phyloP scores from a whole-genome alignment of 495 filamentous ascomycete genomes.

The Penicillium ochrochloron region DNA sequence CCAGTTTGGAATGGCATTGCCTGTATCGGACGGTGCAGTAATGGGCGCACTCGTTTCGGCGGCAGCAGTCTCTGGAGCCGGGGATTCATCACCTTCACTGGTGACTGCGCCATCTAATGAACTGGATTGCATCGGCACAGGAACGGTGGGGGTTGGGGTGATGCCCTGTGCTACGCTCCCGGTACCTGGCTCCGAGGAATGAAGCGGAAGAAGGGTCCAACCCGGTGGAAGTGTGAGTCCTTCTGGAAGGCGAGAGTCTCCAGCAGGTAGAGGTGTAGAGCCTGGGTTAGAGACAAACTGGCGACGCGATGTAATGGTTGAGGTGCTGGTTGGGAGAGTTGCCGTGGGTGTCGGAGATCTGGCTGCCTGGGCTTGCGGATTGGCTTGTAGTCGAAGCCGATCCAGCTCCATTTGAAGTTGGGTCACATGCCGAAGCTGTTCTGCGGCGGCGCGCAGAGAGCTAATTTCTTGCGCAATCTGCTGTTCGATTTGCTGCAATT shows the following conservation, averaged over 20 bases:
- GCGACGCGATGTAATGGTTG: conserved; percentile 29
- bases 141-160: conserved; percentile 15
- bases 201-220: conserved; percentile 74
- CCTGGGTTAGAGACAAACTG: conserved; percentile 41
- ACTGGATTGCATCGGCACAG: conserved; percentile 12
- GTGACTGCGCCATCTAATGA: neutral
- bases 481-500: conserved; percentile 66
- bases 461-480: conserved; percentile 69
- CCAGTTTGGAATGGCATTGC: conserved; percentile 23
- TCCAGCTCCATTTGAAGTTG: conserved; percentile 67
- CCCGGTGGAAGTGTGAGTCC: conserved; percentile 75
- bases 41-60: neutral
- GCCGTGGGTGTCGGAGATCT: conserved; percentile 24
- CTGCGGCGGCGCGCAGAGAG: conserved; percentile 54
- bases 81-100: neutral
- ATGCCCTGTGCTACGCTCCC: conserved; percentile 11
- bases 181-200: conserved; percentile 46
- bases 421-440: conserved; percentile 60
- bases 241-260: conserved; percentile 70
- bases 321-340: conserved; percentile 24
- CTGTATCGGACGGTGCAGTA: neutral
- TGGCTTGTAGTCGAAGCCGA: conserved; percentile 56
- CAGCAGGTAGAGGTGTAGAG: conserved; percentile 58
- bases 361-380: conserved; percentile 27
- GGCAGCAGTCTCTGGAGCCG: neutral